phyloP scores from a whole-genome alignment of 495 filamentous ascomycete genomes.

The Daldinia bambusicola region DNA sequence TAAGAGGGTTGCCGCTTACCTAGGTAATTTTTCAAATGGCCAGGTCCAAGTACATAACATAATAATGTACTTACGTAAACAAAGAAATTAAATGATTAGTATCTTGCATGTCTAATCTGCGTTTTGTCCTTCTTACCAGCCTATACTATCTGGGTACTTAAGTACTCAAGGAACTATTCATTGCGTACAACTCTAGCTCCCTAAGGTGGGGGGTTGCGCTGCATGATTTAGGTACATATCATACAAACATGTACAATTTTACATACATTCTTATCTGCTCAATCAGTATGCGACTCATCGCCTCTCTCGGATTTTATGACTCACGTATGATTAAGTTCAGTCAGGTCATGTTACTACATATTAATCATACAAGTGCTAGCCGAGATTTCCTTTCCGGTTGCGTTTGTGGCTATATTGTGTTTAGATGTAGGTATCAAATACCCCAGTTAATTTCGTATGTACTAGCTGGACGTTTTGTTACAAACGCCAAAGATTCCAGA shows the following conservation, averaged over 20 bases:
- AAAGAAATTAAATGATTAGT: neutral
- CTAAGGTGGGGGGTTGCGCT: neutral
- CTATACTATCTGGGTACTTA: no score
- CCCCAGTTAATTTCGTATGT: no score
- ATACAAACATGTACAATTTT: neutral
- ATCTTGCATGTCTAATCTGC: no score
- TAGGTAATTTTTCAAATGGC: neutral
- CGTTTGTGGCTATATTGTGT: no score
- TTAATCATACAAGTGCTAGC: neutral
- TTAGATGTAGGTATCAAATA: no score
- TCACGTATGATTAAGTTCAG: neutral
- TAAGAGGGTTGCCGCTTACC: no score
- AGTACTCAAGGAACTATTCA: neutral
- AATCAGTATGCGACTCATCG: neutral
- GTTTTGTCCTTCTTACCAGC: no score
- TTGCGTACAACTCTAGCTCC: neutral
- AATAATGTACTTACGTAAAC: neutral
- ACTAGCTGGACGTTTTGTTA: no score
- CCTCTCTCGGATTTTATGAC: neutral
- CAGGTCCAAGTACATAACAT: neutral
- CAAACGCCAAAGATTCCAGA: no score
- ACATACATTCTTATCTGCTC: neutral
- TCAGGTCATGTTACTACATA: neutral
- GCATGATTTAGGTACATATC: neutral
- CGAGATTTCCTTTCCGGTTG: no score